Base-by-base conservation (phyloP, 1,139 yeast genomes). In the Pichia cactophila region DNA sequence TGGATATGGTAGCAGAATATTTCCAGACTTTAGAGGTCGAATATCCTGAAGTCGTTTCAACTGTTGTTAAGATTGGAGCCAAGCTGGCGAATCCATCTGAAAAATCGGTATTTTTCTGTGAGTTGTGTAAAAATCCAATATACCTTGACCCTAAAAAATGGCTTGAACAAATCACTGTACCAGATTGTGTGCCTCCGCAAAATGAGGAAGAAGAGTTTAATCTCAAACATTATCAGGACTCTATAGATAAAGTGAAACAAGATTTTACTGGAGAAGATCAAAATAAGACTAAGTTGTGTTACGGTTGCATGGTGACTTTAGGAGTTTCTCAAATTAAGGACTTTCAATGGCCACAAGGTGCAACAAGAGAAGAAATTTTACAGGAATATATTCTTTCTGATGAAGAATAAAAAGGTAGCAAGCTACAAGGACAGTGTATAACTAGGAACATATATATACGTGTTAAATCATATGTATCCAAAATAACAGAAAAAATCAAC, bases 31-130 rank as follows among this genome's bases (percentile, higher is more conserved):
- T 90, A 36, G 96, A 89, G 60, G 71, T 78, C 10, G 95, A 86
- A 8, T 90, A 89, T 61, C 88, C 96, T 0, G 88, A 95, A 47
- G 88, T 94, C 4, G 92, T 94, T 2, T 85, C 97, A 0, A 90
- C 98, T 0, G 97, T 92, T 20, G 90, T 89, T 12, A 82, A 87
- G 55, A 90, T 96, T 0, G 96, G 95, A 11, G 83, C 82, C 47
- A 90, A 92, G 64, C 69, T 92, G 46, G 80, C 79, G 1, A 75
- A 75, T 10, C 88, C 87, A 4, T 31, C 26, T n/a, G 16, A 8
- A 11, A 12, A 38, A 17, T 14, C 10, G 26, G 37, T 4, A 29
- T 23, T 17, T 31, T 44, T 12, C 17, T 86, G 94, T 64, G 67
- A 68, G 39, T 60, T 81, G 1, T 84, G 90, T 63, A 73, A 73